Evolutionary conservation across 441 rosid species (phyloP), one percentile per base, ranked within the genome.

Genomic region (Erodium chrysanthum): DNA sequence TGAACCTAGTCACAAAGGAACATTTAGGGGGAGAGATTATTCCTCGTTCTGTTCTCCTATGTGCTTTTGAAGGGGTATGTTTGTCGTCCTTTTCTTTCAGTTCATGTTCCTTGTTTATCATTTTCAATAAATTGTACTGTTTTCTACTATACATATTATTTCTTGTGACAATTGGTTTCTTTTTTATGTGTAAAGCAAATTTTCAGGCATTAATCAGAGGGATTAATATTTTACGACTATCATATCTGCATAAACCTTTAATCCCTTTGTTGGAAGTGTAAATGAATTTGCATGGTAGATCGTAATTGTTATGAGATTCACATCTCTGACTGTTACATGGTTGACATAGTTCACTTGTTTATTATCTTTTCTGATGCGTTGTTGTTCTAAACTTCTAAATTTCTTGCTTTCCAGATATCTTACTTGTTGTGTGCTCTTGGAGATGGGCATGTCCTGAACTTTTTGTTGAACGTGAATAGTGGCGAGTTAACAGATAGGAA

Each of bases 351-450:
- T 6, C 27, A 22, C 63, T 58, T 58, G 29, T 58, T 10, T 22
- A 20, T 10, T 58, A 58, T 23, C 31, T 22, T n/a, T 21, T 56
- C 62, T 58, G 3, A 23, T 11, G 63, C 31, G 14, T 4, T 58
- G 22, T 23, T 58, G 63, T 58, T 58, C 31, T 22, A 23, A 22
- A 2, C 63, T 58, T 58, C 63, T 25, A 58, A 21, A 21, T 21
- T 27, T 27, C 29, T 27, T n/a, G n/a, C 35, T 4, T 42, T 42
- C 48, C 48, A 42, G 48, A 44, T 44, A 44, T 44, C 52, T 44
- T 91, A 91, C 85, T 80, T 94, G 85, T 81, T 94, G 40, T 94
- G 98, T 74, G 98, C 97, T 67, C 98, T 94, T 72, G 98, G 98
- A 80, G 97, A 91, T 78, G 97, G 97, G 15, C 97, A 91, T 82